Conservation (phyloP, 352 stramenopile genomes). For the Pythium folliculosum region DNA sequence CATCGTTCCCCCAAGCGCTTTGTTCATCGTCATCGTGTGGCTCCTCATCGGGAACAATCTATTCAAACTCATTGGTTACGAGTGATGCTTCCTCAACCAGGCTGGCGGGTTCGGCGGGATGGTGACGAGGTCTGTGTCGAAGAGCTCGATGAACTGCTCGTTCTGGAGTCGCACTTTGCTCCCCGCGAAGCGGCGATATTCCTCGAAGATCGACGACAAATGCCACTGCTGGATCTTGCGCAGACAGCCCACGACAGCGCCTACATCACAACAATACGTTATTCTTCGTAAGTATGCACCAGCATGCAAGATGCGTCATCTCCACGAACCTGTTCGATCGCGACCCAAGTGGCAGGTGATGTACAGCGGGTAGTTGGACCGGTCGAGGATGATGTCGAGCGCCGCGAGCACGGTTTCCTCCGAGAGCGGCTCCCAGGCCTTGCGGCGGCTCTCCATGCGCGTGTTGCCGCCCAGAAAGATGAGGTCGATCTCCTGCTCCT, state of each 20-base stretch:
- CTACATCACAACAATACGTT: constrained; percentile 25
- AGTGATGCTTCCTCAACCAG: constrained; percentile 68
- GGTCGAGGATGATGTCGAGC: constrained; percentile 89
- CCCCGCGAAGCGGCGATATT: constrained; percentile 90
- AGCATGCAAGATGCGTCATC: background rate
- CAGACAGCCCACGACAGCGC: constrained; percentile 87
- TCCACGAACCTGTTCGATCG: constrained; percentile 76
- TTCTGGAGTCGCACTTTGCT: constrained; percentile 92
- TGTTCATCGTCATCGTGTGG: background rate
- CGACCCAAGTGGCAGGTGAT: constrained; percentile 90
- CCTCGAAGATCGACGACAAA: constrained; percentile 92
- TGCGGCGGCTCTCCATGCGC: constrained; percentile 86
- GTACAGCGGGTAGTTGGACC: constrained; percentile 89
- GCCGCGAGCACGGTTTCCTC: constrained; percentile 91
- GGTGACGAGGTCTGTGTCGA: constrained; percentile 91
- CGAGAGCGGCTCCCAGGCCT: constrained; percentile 83
- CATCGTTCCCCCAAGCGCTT: background rate
- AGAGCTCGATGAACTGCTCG: constrained; percentile 95
- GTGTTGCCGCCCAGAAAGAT: constrained; percentile 87
- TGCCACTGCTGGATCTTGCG: constrained; percentile 94
- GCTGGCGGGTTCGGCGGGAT: constrained; percentile 75
- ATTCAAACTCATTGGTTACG: constrained; percentile 1
- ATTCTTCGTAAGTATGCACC: background rate
- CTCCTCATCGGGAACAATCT: constrained; percentile 20
- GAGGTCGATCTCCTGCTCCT: constrained; percentile 91